Percentiles rank a stretch among this genome's conserved stretches.
phyloP scores from a whole-genome alignment of 345 rosid species.

The Eucalyptus albens region DNA sequence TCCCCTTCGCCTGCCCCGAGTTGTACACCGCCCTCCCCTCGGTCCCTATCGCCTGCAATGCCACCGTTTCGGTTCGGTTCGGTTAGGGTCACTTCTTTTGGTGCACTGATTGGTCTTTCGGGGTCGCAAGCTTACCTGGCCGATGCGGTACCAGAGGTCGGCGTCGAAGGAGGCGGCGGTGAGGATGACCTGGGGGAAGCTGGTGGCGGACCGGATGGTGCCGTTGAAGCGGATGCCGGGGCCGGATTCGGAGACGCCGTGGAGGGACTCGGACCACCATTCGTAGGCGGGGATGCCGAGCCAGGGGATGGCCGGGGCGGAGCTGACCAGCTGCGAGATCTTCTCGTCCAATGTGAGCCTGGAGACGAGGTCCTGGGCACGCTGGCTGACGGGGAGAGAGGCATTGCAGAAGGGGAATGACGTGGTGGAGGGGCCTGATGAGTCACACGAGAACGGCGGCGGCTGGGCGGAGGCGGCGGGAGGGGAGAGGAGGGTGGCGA shows the following conservation, averaged over 20 bases:
- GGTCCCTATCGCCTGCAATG: conserved; percentile 31
- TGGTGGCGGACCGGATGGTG: conserved; percentile 46
- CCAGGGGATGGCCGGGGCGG: conserved; percentile 57
- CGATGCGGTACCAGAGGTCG: conserved; percentile 72
- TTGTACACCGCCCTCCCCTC: conserved; percentile 64
- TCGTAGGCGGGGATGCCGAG: conserved; percentile 69
- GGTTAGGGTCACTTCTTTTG: background rate
- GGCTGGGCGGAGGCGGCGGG: background rate
- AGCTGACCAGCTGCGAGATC: conserved; percentile 60
- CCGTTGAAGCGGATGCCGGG: conserved; percentile 51
- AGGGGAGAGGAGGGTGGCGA: background rate
- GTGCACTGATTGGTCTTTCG: background rate
- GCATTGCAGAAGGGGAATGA: conserved; percentile 45
- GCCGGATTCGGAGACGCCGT: conserved; percentile 38
- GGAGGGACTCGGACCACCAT: conserved; percentile 96
- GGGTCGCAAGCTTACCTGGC: conserved; percentile 19
- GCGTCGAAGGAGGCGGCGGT: conserved; percentile 73
- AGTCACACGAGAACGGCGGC: conserved; percentile 51
- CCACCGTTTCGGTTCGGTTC: background rate
- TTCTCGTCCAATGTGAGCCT: conserved; percentile 75
- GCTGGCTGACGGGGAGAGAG: conserved; percentile 27
- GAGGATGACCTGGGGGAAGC: conserved; percentile 79
- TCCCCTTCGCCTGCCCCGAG: conserved; percentile 50
- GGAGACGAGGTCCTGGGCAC: conserved; percentile 66
- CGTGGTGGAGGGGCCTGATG: conserved; percentile 30